Evolutionary conservation across 2,329 filamentous ascomycete genomes (phyloP).

Genomic region (Sordariomycetes sp.): DNA sequence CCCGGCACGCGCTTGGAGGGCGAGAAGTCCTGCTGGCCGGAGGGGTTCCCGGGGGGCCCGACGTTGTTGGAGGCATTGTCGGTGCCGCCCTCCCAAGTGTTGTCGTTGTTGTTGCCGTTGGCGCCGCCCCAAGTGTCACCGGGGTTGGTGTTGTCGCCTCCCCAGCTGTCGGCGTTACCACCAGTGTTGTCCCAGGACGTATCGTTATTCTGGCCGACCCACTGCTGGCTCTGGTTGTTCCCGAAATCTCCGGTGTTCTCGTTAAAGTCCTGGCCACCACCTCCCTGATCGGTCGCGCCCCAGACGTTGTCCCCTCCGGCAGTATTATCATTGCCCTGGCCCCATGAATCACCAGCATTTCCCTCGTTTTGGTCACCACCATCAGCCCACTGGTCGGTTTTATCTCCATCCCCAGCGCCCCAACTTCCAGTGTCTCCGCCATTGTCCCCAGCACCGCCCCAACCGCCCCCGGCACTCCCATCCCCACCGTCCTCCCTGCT

Average conservation of each 20-base stretch:
- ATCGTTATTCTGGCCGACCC: neutral
- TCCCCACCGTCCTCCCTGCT: neutral
- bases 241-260: constrained; percentile 1
- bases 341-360: neutral
- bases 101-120: constrained; percentile 1
- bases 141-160: neutral
- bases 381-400: too few species aligned
- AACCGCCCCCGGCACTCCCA: neutral
- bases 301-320: neutral
- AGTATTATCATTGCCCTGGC: neutral
- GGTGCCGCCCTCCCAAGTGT: neutral
- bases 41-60: neutral
- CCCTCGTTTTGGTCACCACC: too few species aligned
- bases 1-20: neutral
- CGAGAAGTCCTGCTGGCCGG: neutral
- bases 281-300: neutral
- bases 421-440: neutral
- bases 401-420: neutral
- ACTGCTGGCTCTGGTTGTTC: neutral
- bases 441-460: neutral
- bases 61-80: neutral
- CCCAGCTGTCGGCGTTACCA: neutral
- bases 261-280: neutral
- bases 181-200: neutral
- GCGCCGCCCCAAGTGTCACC: neutral